Percentiles rank a stretch among this genome's conserved stretches.
Evolutionary conservation across 2,329 filamentous ascomycete genomes (phyloP).

Genomic region (Aspergillus ibericus): DNA sequence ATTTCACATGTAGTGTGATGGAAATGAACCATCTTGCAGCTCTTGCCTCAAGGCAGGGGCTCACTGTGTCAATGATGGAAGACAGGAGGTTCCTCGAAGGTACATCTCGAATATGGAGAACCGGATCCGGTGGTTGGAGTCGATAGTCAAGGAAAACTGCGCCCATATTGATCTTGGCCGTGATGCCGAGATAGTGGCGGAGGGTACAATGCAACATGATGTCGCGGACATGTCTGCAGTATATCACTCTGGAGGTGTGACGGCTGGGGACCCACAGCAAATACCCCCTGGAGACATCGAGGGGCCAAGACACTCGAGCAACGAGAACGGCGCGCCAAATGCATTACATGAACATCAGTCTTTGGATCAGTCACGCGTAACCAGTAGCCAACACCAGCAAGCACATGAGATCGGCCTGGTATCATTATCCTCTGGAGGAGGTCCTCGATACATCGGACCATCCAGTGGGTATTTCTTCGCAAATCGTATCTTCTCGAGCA

Average conservation of each 20-base stretch:
- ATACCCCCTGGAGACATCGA: not conserved
- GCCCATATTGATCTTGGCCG: slow-evolving; percentile 44
- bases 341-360: not conserved
- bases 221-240: not conserved
- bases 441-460: slow-evolving; percentile 54
- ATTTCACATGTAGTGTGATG: slow-evolving; percentile 43
- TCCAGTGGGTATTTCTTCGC: slow-evolving; percentile 58
- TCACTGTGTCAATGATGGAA: slow-evolving; percentile 48
- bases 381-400: slow-evolving; percentile 9
- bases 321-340: not conserved
- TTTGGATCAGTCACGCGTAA: too few relatives aligned
- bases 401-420: slow-evolving; percentile 57
- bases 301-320: not conserved
- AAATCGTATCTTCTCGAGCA: slow-evolving; percentile 48
- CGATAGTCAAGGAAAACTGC: slow-evolving; percentile 44
- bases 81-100: slow-evolving; percentile 45
- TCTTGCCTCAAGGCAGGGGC: slow-evolving; percentile 47
- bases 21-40: slow-evolving; percentile 44
- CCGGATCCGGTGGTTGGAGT: slow-evolving; percentile 50
- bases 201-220: not conserved
- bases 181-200: slow-evolving; percentile 6
- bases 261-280: not conserved
- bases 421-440: slow-evolving; percentile 51
- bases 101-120: slow-evolving; percentile 43
- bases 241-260: not conserved